Conservation (phyloP, 1,284 basidiomycete species). For the Cutaneotrichosporon cavernicola region DNA sequence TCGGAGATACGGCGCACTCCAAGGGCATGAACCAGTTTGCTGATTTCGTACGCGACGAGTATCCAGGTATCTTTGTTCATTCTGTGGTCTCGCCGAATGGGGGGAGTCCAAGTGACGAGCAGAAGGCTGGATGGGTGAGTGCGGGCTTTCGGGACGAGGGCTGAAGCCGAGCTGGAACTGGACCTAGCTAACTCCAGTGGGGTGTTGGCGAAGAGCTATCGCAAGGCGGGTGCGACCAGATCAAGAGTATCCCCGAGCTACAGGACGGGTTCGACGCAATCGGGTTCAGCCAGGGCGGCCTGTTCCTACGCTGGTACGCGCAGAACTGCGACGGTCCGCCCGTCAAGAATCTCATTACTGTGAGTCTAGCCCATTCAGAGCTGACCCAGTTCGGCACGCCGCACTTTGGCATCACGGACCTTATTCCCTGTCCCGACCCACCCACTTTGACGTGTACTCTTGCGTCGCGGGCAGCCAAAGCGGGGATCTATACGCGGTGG, state of each 20-base stretch:
- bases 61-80: conserved; percentile 84
- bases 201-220: conserved; percentile 41
- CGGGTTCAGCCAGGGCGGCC: conserved; percentile 90
- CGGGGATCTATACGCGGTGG: conserved; percentile 77
- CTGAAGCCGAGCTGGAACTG: too few relatives aligned
- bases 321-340: conserved; percentile 78
- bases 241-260: conserved; percentile 16
- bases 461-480: conserved; percentile 68
- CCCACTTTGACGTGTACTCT: conserved; percentile 63
- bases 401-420: conserved; percentile 50
- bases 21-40: conserved; percentile 62
- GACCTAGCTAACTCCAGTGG: conserved; percentile 32
- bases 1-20: conserved; percentile 64
- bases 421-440: conserved; percentile 52
- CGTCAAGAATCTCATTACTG: conserved; percentile 80
- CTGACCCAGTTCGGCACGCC: conserved; percentile 54
- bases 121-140: conserved; percentile 75
- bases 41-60: conserved; percentile 64
- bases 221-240: conserved; percentile 19
- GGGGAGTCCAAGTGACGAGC: conserved; percentile 62
- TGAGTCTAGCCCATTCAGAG: conserved; percentile 37
- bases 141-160: neutral
- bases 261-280: conserved; percentile 70
- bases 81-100: conserved; percentile 71
- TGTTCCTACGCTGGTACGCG: conserved; percentile 86